Conservation (phyloP, 1,284 basidiomycete genomes). For the Schizophyllum amplum region DNA sequence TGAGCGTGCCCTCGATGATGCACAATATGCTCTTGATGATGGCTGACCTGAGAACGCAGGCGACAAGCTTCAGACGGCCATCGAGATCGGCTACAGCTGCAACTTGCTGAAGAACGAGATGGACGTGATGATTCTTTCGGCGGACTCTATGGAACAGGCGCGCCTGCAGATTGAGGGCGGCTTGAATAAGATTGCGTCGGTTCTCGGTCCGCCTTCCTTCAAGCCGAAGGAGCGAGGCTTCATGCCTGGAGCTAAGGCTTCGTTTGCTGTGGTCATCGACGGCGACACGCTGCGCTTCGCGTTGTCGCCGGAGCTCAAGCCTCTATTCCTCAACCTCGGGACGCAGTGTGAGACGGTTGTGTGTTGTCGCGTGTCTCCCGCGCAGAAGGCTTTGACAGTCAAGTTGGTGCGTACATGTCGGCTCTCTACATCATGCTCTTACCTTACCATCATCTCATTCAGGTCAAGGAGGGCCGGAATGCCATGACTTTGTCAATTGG, state of each 20-base stretch:
- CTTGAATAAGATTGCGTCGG: constrained; percentile 88
- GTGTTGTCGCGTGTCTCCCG: constrained; percentile 93
- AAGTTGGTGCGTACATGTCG: constrained; percentile 68
- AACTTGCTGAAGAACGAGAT: constrained; percentile 87
- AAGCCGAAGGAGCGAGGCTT: constrained; percentile 57
- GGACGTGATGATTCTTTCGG: constrained; percentile 96
- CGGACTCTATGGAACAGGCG: constrained; percentile 70
- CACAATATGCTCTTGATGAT: too few relatives aligned
- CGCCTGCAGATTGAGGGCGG: constrained; percentile 88
- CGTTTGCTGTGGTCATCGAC: constrained; percentile 94
- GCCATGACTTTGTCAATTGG: constrained; percentile 98
- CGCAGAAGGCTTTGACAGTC: constrained; percentile 94
- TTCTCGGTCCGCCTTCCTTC: constrained; percentile 57
- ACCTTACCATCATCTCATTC: constrained; percentile 8
- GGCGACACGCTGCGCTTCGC: constrained; percentile 89
- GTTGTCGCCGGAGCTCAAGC: constrained; percentile 70
- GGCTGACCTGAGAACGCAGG: too few relatives aligned
- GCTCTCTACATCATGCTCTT: neutral
- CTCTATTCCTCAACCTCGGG: constrained; percentile 83
- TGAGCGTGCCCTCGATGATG: too few relatives aligned
- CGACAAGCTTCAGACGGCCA: constrained; percentile 96
- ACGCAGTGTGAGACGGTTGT: constrained; percentile 97
- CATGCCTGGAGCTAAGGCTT: constrained; percentile 56
- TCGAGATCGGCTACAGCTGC: constrained; percentile 92
- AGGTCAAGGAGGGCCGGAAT: constrained; percentile 92